Evolutionary conservation across 768 basidiomycete genomes (phyloP).

Genomic region (Suillus tomentosus): DNA sequence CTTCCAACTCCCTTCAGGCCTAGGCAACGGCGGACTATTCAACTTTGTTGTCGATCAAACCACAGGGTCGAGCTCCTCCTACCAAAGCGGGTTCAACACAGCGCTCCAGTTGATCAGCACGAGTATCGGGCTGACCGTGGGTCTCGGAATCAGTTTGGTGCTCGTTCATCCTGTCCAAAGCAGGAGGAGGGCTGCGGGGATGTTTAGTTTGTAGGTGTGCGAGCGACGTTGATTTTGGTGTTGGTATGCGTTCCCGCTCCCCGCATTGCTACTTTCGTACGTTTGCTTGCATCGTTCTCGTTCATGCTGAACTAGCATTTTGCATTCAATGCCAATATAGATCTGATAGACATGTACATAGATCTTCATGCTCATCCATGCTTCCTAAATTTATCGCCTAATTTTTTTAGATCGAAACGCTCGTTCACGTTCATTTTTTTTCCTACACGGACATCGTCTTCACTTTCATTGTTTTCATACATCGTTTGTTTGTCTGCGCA

Average conservation of each 20-base stretch:
- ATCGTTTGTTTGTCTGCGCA: not conserved
- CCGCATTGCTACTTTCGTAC: not conserved
- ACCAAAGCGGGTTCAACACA: constrained; percentile 71
- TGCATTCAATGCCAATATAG: not conserved
- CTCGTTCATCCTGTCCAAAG: constrained; percentile 67
- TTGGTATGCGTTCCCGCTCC: not conserved
- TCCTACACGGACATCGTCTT: not conserved
- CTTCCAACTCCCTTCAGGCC: constrained; percentile 83
- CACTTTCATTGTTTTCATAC: not conserved
- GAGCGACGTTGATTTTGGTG: not conserved
- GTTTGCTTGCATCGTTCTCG: not conserved
- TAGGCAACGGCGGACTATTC: constrained; percentile 78
- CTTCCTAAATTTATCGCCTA: too few relatives aligned
- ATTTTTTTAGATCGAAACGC: not conserved
- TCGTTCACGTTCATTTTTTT: not conserved
- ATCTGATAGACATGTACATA: not conserved
- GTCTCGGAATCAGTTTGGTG: constrained; percentile 69
- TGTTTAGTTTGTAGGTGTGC: constrained; percentile 57
- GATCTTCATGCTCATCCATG: not conserved
- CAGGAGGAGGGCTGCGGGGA: constrained; percentile 54
- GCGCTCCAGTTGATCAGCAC: constrained; percentile 78
- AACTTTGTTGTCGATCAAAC: constrained; percentile 62
- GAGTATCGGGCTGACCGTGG: constrained; percentile 78
- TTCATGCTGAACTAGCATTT: not conserved
- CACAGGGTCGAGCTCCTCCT: constrained; percentile 53